Evolutionary conservation across 2,329 filamentous ascomycete species (phyloP), one percentile per base, ranked within the genome.

Genomic region (Alternaria panax): DNA sequence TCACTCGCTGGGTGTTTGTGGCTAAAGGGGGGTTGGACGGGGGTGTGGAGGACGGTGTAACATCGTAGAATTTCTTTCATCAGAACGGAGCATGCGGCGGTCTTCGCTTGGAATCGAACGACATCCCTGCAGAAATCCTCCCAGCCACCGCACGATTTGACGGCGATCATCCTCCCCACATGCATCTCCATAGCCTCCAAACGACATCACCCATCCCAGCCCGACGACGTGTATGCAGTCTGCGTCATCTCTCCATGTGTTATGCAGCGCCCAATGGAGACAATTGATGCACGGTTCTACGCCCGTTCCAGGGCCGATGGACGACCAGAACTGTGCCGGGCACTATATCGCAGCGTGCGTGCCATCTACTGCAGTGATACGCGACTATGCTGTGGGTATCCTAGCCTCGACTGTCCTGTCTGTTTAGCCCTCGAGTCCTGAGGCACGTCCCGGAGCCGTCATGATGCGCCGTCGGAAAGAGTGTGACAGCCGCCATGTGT

Each of bases 11-110:
- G 61, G 54, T 51, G 45, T 24, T 60, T 42, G 64, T 72, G 67
- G 71, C 71, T 73, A 69, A 71, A 70, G 58, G 57, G 64, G 59
- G 40, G 51, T 62, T 64, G 62, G 68, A 67, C 67, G 61, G 64
- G 60, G 64, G 51, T 52, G 56, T 45, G 57, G 59, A 54, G 64
- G 60, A 64, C 64, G 59, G 74, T 75, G 71, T 67, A 73, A 73
- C 72, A 64, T 75, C 67, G 73, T 75, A 73, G 73, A 73, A 72
- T 72, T 72, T 70, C 67, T 54, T 62, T 68, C 66, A 60, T 57
- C 51, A 62, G 57, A 57, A 63, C 57, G 55, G 65, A 43, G 64
- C 66, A 60, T 40, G 54, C 41, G 56, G 65, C 62, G 70, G 66
- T 56, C 67, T 57, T 60, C 36, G 60, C 61, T 51, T 41, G 47